A percentile compares a stretch with the other conserved stretches of the same genome.
Conservation (phyloP, 768 basidiomycete species). For the Podaxis sp. region DNA sequence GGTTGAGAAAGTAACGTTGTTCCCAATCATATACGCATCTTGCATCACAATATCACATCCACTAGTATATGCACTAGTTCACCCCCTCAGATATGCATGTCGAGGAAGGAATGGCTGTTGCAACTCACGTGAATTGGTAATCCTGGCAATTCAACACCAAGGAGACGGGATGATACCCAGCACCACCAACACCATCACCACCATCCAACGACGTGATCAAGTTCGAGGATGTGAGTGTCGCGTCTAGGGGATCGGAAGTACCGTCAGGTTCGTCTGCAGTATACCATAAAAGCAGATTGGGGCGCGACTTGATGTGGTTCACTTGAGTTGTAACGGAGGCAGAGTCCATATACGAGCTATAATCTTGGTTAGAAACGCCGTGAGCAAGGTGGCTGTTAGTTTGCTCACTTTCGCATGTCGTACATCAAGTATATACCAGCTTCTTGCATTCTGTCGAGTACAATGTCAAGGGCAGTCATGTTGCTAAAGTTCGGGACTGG, state of each 20-base stretch:
- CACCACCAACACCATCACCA: slow-evolving; percentile 40
- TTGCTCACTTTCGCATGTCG: slow-evolving; percentile 62
- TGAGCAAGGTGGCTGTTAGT: not conserved
- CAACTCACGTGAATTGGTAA: slow-evolving; percentile 49
- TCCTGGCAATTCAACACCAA: slow-evolving; percentile 64
- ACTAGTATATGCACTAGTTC: slow-evolving; percentile 35
- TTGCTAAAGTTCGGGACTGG: slow-evolving; percentile 65
- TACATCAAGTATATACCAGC: slow-evolving; percentile 74
- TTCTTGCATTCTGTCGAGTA: slow-evolving; percentile 69
- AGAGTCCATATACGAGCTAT: slow-evolving; percentile 59
- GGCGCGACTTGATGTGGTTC: slow-evolving; percentile 57
- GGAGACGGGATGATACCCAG: slow-evolving; percentile 63
- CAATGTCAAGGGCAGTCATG: slow-evolving; percentile 47
- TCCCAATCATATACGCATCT: slow-evolving; percentile 55
- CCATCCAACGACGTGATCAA: slow-evolving; percentile 57
- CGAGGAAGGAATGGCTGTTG: not conserved
- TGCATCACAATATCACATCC: slow-evolving; percentile 73
- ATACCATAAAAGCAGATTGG: slow-evolving; percentile 71
- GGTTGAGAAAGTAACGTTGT: slow-evolving; percentile 60
- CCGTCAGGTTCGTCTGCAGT: slow-evolving; percentile 76
- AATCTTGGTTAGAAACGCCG: slow-evolving; percentile 8
- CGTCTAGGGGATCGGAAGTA: slow-evolving; percentile 60
- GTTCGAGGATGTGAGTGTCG: slow-evolving; percentile 47
- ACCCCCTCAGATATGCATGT: not conserved
- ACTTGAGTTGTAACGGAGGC: slow-evolving; percentile 65